phyloP scores from a whole-genome alignment of 257 asterid genomes.

The Ligustrum vulgare region DNA sequence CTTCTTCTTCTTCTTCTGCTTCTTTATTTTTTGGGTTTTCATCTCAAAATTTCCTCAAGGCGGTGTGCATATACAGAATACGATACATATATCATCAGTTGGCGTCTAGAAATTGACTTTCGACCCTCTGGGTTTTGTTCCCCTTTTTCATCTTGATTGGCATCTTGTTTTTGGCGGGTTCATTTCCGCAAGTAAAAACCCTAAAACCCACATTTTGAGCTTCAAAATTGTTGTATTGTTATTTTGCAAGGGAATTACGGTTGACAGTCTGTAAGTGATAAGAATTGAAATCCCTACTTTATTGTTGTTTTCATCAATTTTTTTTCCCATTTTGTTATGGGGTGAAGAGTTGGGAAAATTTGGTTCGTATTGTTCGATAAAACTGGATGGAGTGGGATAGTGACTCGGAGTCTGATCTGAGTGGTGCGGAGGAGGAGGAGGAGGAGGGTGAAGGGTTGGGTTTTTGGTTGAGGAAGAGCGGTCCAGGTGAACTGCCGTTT shows the following conservation, averaged over 20 bases:
- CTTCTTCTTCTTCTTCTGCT: no score
- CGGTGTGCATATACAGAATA: background rate
- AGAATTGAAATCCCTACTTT: background rate
- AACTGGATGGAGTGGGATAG: constrained; percentile 57
- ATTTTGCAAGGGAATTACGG: background rate
- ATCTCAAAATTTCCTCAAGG: background rate
- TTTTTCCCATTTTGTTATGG: background rate
- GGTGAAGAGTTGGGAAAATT: background rate
- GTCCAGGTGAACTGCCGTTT: constrained; percentile 42
- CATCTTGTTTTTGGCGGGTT: background rate
- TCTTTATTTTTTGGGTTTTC: background rate
- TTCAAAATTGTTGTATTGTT: background rate
- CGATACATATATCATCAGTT: background rate
- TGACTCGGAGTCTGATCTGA: constrained; percentile 39
- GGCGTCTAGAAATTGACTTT: background rate
- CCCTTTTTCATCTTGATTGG: background rate
- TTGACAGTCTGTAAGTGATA: background rate
- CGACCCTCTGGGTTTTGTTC: background rate
- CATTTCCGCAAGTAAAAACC: background rate
- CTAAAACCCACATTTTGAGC: background rate
- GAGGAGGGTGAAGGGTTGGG: constrained; percentile 37
- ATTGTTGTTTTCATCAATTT: background rate
- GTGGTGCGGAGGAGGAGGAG: constrained; percentile 41
- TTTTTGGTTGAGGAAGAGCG: constrained; percentile 36
- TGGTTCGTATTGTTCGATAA: background rate